Evolutionary conservation across 176 grass and related monocot species (phyloP).

Genomic region (Dactylis glomerata): DNA sequence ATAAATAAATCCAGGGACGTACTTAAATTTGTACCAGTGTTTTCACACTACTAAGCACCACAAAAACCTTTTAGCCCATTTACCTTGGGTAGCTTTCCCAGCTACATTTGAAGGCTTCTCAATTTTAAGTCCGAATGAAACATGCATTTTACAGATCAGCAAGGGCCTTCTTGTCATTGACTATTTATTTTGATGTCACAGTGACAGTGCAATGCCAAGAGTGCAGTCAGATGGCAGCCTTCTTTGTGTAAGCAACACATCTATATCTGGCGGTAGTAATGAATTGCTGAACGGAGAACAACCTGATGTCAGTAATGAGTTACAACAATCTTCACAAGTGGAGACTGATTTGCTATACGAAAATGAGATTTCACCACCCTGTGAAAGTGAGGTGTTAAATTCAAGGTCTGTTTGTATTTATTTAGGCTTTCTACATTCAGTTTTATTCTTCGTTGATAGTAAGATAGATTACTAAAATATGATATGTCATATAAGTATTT

Average conservation of each 20-base stretch:
- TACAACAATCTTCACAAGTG: conserved; percentile 22
- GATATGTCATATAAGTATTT: neutral
- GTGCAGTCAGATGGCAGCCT: conserved; percentile 74
- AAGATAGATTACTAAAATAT: neutral
- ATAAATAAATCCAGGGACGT: neutral
- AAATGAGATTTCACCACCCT: conserved; percentile 33
- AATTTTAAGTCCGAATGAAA: neutral
- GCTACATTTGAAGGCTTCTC: neutral
- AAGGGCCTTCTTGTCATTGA: conserved; percentile 8
- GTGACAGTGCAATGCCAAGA: conserved; percentile 74
- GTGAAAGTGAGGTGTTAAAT: conserved; percentile 38
- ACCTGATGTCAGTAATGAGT: conserved; percentile 15
- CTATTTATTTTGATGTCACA: conserved; percentile 50
- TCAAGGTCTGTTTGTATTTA: conserved; percentile 32
- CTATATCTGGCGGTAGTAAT: conserved; percentile 38
- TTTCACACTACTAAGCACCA: neutral
- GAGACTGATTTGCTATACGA: conserved; percentile 31
- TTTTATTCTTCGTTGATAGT: neutral
- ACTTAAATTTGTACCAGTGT: neutral
- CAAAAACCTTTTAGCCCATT: neutral
- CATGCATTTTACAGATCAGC: conserved; percentile 4
- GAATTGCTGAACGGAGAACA: conserved; percentile 30
- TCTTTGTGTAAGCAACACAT: conserved; percentile 45
- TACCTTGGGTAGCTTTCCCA: neutral
- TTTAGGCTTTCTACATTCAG: conserved; percentile 1